These are phyloP conservation scores for Rubia occidens DNA, from an alignment of 305 asterid genomes.

Conservation along the genomic window DNA sequence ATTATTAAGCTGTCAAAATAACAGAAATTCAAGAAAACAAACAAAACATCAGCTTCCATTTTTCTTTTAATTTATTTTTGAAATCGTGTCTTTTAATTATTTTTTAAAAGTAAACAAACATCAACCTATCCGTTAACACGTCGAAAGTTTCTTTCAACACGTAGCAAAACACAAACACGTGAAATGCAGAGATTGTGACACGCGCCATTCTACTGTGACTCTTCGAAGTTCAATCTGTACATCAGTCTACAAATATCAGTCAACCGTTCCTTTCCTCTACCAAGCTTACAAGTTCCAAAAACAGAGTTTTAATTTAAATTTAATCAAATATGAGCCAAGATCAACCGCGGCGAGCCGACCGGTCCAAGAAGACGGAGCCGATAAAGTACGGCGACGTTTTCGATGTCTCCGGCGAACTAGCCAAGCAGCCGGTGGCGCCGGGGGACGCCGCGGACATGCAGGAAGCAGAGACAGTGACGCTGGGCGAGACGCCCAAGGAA, in stretches of 20 bases:
- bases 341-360: conserved; percentile 10
- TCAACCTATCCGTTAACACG: not conserved
- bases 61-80: too few relatives aligned
- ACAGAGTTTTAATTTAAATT: not conserved
- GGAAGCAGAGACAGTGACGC: conserved; percentile 32
- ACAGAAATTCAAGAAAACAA: too few relatives aligned
- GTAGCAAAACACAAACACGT: not conserved
- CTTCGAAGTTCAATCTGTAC: not conserved
- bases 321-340: not conserved
- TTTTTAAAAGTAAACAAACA: not conserved
- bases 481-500: conserved; percentile 35
- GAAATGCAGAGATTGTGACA: not conserved
- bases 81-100: too few relatives aligned
- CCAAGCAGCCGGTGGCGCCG: conserved; percentile 44
- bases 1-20: not conserved
- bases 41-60: too few relatives aligned
- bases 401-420: conserved; percentile 38
- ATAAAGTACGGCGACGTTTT: conserved; percentile 48
- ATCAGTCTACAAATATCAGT: not conserved
- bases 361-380: conserved; percentile 31
- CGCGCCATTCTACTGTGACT: not conserved
- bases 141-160: not conserved
- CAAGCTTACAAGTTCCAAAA: not conserved
- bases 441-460: conserved; percentile 44
- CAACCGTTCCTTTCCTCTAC: not conserved